A percentile compares a stretch with the other conserved stretches of the same genome.
Evolutionary conservation across 768 basidiomycete genomes (phyloP).

Genomic region (Collybia sordida): DNA sequence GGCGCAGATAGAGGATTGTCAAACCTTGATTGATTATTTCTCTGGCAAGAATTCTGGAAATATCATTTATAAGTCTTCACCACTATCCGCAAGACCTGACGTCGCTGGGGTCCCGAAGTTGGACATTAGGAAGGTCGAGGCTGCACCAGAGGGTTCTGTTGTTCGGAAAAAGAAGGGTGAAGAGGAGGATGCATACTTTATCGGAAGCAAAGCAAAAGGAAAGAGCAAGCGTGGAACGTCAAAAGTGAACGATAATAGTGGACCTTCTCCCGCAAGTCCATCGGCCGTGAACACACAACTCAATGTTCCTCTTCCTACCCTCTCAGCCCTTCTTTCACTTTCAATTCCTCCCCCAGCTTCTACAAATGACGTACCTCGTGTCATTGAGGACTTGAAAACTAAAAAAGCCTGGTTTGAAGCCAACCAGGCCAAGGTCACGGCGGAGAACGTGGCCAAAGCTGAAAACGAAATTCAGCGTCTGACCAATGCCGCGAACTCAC

Average conservation of each 20-base stretch:
- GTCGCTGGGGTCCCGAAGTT: conserved; percentile 74
- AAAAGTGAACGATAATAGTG: conserved; percentile 35
- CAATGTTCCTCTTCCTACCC: conserved; percentile 81
- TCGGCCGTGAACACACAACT: conserved; percentile 34
- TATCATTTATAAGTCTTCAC: conserved; percentile 40
- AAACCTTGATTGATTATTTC: conserved; percentile 86
- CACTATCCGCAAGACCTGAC: conserved; percentile 38
- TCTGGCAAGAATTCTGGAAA: conserved; percentile 59
- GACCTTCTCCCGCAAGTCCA: conserved; percentile 24
- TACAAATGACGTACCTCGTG: conserved; percentile 72
- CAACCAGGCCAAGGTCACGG: conserved; percentile 81
- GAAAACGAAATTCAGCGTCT: conserved; percentile 73
- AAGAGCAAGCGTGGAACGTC: conserved; percentile 59
- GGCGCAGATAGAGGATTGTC: conserved; percentile 93
- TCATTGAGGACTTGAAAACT: conserved; percentile 86
- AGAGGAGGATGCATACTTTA: conserved; percentile 80
- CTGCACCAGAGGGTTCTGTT: conserved; percentile 64
- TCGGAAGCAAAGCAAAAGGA: conserved; percentile 64
- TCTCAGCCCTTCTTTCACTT: conserved; percentile 82
- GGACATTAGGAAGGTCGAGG: conserved; percentile 84
- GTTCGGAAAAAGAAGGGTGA: conserved; percentile 91
- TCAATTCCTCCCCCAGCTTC: conserved; percentile 90
- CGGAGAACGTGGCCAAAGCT: conserved; percentile 78
- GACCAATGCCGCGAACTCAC: conserved; percentile 35
- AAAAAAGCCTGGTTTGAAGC: conserved; percentile 96